These are phyloP conservation scores for Trifolium fragiferum DNA, from an alignment of 306 rosid species.

Conservation along the genomic window DNA sequence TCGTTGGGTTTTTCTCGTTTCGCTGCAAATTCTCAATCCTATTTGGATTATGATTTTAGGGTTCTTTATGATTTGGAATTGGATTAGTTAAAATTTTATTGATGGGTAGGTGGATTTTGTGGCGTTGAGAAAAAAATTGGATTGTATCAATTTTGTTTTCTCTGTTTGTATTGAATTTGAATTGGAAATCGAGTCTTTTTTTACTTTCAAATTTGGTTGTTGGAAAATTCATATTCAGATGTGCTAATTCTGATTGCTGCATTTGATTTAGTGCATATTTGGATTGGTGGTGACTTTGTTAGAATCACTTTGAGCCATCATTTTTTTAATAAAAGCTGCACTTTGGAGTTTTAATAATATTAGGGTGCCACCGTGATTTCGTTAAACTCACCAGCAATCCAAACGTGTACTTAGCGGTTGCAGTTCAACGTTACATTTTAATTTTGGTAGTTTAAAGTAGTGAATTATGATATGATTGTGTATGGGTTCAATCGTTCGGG, in stretches of 20 bases:
- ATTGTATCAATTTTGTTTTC: constrained; percentile 18
- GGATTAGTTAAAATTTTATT: constrained; percentile 1
- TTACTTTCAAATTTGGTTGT: constrained; percentile 19
- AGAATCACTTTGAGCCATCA: neutral
- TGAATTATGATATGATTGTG: constrained; percentile 10
- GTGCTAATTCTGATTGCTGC: constrained; percentile 14
- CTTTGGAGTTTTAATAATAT: neutral
- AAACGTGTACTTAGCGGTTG: neutral
- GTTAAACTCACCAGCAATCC: neutral
- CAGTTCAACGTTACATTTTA: constrained; percentile 11
- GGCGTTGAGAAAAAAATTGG: neutral
- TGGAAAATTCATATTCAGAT: constrained; percentile 20
- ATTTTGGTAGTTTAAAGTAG: constrained; percentile 17
- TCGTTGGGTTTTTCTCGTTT: constrained; percentile 28
- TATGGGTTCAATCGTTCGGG: neutral
- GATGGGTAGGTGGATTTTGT: constrained; percentile 35
- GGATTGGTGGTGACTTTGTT: neutral
- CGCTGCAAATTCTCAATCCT: constrained; percentile 21
- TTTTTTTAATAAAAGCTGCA: neutral
- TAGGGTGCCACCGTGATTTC: neutral
- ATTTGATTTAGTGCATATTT: constrained; percentile 12
- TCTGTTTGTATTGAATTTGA: constrained; percentile 14
- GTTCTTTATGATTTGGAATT: constrained; percentile 32
- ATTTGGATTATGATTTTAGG: constrained; percentile 25
- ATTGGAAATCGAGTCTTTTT: constrained; percentile 1